Base-by-base conservation (phyloP, 495 filamentous ascomycete species). In the Xylaria acuta region DNA sequence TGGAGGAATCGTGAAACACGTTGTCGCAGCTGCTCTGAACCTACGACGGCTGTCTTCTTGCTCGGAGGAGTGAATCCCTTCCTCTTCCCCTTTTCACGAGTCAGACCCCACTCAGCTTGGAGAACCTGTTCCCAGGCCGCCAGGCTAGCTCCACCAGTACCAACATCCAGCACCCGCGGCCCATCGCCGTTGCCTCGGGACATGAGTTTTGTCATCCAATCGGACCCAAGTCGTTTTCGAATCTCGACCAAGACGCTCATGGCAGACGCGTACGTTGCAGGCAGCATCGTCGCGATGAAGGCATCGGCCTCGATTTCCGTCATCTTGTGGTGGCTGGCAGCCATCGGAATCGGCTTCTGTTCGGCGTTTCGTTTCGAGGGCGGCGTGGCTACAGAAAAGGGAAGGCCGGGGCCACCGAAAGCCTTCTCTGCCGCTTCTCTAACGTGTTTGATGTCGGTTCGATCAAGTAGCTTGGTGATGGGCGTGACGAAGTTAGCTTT, bases 41-140 rank as follows among this genome's bases (percentile, higher is more conserved):
- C 86, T 4, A 86, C 82, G 8, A 88, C 80, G 1, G 86, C 87
- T 14, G 84, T 86, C 54, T 84, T 84, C 75, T 84, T 88, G 18
- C 86, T 84, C 22, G 75, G 79, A 1, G 85, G 79, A 30, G 84
- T 81, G 8, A 20, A 68, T 14, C 64, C 76, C 30, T 75, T 68
- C 7, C 78, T 80, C 30, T 80, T 71, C 0, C 80, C 81, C 45
- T 90, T 84, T 18, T 91, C 87, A 20, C 80, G 82, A 75, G 94
- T 88, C 1, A 88, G 66, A 30, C 92, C 88, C 88, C 91, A 96
- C 77, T 97, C 93, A 1, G 94, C 93, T 70, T 89, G 86, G 43
- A 97, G 73, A 27, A 98, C 79, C 70, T 94, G 91, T 76, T 94
- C 87, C 93, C 94, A 97, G 4, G 96, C 96, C 7, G 94, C 78